These are phyloP conservation scores for Ceratocystis smalleyi DNA, from an alignment of 2,329 filamentous ascomycete species.

Conservation along the genomic window DNA sequence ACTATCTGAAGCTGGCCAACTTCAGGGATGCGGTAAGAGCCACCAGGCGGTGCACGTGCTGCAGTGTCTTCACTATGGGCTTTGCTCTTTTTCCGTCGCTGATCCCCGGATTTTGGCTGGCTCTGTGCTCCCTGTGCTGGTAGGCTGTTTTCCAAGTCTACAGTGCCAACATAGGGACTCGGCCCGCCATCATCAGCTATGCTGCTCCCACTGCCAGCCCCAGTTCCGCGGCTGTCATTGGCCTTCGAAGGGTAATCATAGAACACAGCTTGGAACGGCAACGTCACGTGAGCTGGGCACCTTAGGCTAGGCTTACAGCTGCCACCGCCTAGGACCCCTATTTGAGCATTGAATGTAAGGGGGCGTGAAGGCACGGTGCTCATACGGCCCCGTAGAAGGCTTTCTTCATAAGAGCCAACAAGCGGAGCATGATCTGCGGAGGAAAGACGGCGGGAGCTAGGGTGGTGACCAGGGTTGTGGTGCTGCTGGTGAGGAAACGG, in stretches of 20 bases:
- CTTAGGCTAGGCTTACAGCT: conserved; percentile 73
- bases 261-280: conserved; percentile 88
- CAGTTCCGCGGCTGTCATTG: conserved; percentile 27
- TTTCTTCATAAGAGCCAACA: conserved; percentile 97
- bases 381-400: conserved; percentile 87
- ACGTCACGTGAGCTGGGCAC: conserved; percentile 77
- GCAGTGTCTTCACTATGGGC: neutral
- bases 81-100: conserved; percentile 18
- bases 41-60: conserved; percentile 53
- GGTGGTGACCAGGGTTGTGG: conserved; percentile 26
- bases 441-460: conserved; percentile 54
- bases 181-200: conserved; percentile 55
- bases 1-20: conserved; percentile 92
- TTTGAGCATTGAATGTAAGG: conserved; percentile 83
- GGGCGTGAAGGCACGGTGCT: conserved; percentile 89
- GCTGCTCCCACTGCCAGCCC: neutral
- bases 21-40: conserved; percentile 84
- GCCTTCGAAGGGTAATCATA: conserved; percentile 56
- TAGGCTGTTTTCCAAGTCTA: conserved; percentile 76
- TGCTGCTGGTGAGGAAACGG: neutral
- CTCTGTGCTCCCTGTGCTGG: conserved; percentile 19
- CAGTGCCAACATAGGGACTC: conserved; percentile 86
- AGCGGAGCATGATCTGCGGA: conserved; percentile 68
- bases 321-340: conserved; percentile 78
- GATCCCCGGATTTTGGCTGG: conserved; percentile 27